Evolutionary conservation across 2,329 filamentous ascomycete genomes (phyloP).

Genomic region (Hypoxylon sp.): DNA sequence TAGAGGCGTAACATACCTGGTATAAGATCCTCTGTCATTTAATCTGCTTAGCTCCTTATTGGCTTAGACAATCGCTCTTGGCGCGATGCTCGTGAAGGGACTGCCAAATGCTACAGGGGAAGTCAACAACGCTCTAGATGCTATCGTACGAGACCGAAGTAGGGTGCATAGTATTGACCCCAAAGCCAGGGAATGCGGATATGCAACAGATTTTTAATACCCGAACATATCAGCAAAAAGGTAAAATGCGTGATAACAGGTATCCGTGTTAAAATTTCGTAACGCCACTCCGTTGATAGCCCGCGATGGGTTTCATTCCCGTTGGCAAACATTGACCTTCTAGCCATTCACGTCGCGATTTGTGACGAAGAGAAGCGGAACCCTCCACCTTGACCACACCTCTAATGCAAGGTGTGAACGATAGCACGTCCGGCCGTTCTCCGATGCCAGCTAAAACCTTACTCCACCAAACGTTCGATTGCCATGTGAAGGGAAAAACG

Average conservation of each 20-base stretch:
- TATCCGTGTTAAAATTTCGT: constrained; percentile 7
- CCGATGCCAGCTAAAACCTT: constrained; percentile 36
- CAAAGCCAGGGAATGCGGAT: neutral
- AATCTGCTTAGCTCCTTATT: neutral
- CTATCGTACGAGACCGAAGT: neutral
- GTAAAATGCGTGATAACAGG: constrained; percentile 14
- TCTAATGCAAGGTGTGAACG: constrained; percentile 31
- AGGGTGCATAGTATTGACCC: neutral
- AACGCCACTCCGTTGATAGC: constrained; percentile 28
- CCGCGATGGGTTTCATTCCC: constrained; percentile 37
- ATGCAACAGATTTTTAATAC: neutral
- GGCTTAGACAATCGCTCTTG: neutral
- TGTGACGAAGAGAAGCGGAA: constrained; percentile 35
- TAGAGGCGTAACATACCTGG: neutral
- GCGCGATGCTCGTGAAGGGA: neutral
- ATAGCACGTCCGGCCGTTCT: constrained; percentile 39
- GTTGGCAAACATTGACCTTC: constrained; percentile 8
- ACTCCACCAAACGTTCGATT: constrained; percentile 34
- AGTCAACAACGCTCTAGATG: neutral
- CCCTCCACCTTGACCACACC: constrained; percentile 28
- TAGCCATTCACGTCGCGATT: constrained; percentile 33
- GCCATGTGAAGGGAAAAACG: constrained; percentile 17
- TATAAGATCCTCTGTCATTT: neutral
- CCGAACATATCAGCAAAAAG: constrained; percentile 4
- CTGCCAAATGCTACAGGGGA: neutral